phyloP scores from a whole-genome alignment of 495 filamentous ascomycete genomes.

The Rostrohypoxylon terebratum region DNA sequence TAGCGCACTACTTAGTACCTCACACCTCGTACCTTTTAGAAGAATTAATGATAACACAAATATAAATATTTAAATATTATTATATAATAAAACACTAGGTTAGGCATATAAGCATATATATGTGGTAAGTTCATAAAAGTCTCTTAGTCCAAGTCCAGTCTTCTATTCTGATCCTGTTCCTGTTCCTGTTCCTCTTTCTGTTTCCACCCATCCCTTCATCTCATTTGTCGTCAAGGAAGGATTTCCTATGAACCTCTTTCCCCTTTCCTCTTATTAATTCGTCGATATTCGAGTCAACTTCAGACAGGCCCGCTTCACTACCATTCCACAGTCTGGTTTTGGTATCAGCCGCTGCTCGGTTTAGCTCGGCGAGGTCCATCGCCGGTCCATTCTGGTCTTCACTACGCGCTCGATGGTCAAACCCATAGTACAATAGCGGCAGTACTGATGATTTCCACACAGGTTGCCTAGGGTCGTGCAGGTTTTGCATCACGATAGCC shows the following conservation, averaged over 20 bases:
- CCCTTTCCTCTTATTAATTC: conserved; percentile 1
- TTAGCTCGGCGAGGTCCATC: conserved; percentile 25
- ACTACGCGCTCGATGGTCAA: neutral
- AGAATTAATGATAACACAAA: no score
- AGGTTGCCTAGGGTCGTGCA: conserved; percentile 17
- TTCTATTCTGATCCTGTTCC: neutral
- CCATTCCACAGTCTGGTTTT: conserved; percentile 11
- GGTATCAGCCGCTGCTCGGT: conserved; percentile 12
- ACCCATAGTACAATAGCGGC: conserved; percentile 32
- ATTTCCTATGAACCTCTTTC: conserved; percentile 24
- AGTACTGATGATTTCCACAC: conserved; percentile 38
- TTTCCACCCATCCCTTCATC: neutral
- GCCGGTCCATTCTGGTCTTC: conserved; percentile 5
- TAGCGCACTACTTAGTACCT: conserved; percentile 40
- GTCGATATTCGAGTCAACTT: conserved; percentile 16
- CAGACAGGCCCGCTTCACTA: conserved; percentile 12
- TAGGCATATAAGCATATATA: neutral
- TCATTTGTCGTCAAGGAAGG: conserved; percentile 15
- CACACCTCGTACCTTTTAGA: no score
- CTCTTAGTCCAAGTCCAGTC: no score
- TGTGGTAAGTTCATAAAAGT: neutral
- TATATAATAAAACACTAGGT: neutral
- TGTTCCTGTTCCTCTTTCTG: neutral
- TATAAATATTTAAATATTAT: conserved; percentile 3
- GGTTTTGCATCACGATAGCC: conserved; percentile 20